Conservation (phyloP, 305 asterid species). For the Salvia sclarea region DNA sequence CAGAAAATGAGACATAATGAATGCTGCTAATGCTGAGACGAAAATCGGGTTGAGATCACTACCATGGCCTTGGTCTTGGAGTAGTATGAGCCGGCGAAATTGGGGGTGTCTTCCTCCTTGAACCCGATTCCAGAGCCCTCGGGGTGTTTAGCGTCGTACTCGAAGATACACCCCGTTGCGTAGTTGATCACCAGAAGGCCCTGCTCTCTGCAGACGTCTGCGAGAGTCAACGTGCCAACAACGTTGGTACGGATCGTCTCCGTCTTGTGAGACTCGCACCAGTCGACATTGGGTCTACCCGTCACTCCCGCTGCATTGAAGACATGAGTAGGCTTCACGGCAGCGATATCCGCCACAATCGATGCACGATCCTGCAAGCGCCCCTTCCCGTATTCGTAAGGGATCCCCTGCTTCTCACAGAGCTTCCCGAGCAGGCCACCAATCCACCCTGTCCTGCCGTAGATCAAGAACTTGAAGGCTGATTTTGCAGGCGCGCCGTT, state of each 20-base stretch:
- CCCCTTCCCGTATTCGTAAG: slow-evolving; percentile 70
- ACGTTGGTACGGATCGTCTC: slow-evolving; percentile 78
- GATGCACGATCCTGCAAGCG: slow-evolving; percentile 63
- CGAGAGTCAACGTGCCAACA: slow-evolving; percentile 64
- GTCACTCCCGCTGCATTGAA: slow-evolving; percentile 84
- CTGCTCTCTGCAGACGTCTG: slow-evolving; percentile 69
- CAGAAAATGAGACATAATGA: slow-evolving; percentile 1
- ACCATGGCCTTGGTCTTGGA: slow-evolving; percentile 87
- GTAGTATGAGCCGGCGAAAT: slow-evolving; percentile 70
- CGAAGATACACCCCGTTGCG: slow-evolving; percentile 81
- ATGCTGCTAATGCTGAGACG: not conserved
- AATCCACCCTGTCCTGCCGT: slow-evolving; percentile 75
- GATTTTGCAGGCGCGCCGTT: slow-evolving; percentile 35
- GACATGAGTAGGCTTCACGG: slow-evolving; percentile 77
- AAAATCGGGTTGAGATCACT: slow-evolving; percentile 38
- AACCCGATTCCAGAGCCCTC: slow-evolving; percentile 74
- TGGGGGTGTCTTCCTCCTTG: slow-evolving; percentile 74
- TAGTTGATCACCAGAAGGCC: slow-evolving; percentile 61
- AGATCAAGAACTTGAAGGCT: slow-evolving; percentile 63
- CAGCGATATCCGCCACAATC: slow-evolving; percentile 52
- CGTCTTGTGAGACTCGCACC: slow-evolving; percentile 76
- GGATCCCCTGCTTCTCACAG: slow-evolving; percentile 66
- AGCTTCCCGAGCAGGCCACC: slow-evolving; percentile 74
- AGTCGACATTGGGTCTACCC: slow-evolving; percentile 77
- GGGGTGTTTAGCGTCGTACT: slow-evolving; percentile 68